Base-by-base conservation (phyloP, 257 asterid genomes). In the Lycium barbarum region DNA sequence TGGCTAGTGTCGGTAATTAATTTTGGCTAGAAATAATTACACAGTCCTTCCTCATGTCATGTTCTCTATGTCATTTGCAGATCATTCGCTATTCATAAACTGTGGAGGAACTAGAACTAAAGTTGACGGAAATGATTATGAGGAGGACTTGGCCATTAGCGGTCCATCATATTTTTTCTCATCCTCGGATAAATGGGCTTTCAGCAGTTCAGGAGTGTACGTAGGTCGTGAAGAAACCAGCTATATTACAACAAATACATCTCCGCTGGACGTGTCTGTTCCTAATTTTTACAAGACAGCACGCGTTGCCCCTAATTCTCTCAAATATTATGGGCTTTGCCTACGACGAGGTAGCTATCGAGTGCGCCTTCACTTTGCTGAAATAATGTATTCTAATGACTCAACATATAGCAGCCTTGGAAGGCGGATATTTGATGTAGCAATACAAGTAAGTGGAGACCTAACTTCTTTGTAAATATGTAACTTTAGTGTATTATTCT, bases 281-380 rank as follows among this genome's bases (percentile, higher is more conserved):
- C 85, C 88, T 55, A 92, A 88, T 38, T 47, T 92, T 81, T 96
- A 93, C 88, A 86, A 83, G 87, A 92, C 98, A 1, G 98, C 99
- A 66, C 97, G 98, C n/a, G 87, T 86, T 43, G 88, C 99, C 76
- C 95, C 99, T 57, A 85, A 89, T 84, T 96, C 98, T 2, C 93
- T 96, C 63, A 93, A 88, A 86, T 94, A 83, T 85, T 96, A 92
- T 79, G 98, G 97, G 68, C 94, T 90, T 85, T 96, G 98, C 89
- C 47, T 96, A 91, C 92, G 82, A 73, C 81, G 53, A n/a, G 99
- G 99, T 55, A 96, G 96, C 92, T 96, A 96, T 82, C 92, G 20
- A 83, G 99, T 94, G 86, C 95, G 95, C 26, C 98, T 96, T 68
- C 94, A 94, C 90, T 96, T 96, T 71, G 98, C 99, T 47, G 99